Evolutionary conservation across 225 moss, liverwort and hornwort genomes (phyloP).

Genomic region (Physcomitrium patens): DNA sequence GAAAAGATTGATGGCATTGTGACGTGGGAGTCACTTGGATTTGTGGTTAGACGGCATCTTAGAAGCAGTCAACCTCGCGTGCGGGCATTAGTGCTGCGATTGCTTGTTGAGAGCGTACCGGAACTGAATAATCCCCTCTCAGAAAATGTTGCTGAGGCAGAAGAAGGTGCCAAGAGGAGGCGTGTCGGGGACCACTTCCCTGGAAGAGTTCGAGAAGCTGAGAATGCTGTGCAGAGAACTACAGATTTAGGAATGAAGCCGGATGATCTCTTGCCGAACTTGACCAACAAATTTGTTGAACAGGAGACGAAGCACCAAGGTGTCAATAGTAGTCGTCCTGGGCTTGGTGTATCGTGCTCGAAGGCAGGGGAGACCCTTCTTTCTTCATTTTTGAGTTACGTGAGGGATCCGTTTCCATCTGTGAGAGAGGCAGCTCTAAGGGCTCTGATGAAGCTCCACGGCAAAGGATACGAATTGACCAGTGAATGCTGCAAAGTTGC

Average conservation of each 20-base stretch:
- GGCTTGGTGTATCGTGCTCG: constrained; percentile 16
- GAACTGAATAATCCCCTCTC: constrained; percentile 28
- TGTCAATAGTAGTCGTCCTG: constrained; percentile 1
- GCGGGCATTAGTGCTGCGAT: constrained; percentile 68
- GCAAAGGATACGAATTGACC: constrained; percentile 68
- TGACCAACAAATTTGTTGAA: constrained; percentile 8
- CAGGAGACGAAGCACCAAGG: constrained; percentile 23
- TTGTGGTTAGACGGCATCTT: constrained; percentile 56
- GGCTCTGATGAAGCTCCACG: constrained; percentile 62
- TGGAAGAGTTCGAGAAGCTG: background rate
- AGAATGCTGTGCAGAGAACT: constrained; percentile 10
- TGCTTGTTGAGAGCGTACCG: constrained; percentile 68
- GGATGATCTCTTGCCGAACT: constrained; percentile 12
- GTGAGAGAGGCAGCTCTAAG: constrained; percentile 71
- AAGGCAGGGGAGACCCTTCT: constrained; percentile 52
- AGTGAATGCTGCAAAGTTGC: constrained; percentile 73
- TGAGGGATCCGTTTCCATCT: constrained; percentile 77
- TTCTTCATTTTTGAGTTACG: constrained; percentile 61
- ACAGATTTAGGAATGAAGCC: constrained; percentile 28
- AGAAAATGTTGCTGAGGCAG: constrained; percentile 11
- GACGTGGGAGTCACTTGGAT: constrained; percentile 57
- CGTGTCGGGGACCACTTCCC: constrained; percentile 23
- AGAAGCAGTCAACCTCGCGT: constrained; percentile 72
- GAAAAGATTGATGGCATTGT: constrained; percentile 46
- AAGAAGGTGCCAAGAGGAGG: constrained; percentile 39